Evolutionary conservation across 1,284 basidiomycete genomes (phyloP).

Genomic region (Exsudoporus floridanus): DNA sequence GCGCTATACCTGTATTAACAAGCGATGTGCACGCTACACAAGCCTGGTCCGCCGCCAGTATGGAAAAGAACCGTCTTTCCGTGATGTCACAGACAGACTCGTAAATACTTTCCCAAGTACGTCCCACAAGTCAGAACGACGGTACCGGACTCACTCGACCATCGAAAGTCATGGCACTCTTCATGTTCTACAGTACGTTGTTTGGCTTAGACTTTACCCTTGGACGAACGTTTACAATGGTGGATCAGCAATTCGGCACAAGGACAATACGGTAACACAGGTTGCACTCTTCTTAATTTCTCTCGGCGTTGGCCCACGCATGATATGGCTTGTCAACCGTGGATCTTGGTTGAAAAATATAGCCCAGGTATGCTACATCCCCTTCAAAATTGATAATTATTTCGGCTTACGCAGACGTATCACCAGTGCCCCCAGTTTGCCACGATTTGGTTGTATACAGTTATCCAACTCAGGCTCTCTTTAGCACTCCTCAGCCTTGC

Average conservation of each 20-base stretch:
- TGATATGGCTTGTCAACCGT: slow-evolving; percentile 69
- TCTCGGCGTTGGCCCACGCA: slow-evolving; percentile 54
- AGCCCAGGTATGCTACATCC: slow-evolving; percentile 53
- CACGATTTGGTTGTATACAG: slow-evolving; percentile 71
- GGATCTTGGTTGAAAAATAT: slow-evolving; percentile 68
- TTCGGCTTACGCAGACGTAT: slow-evolving; percentile 5
- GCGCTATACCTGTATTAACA: slow-evolving; percentile 1
- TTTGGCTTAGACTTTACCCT: neutral
- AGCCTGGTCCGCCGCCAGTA: slow-evolving; percentile 79
- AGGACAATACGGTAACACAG: slow-evolving; percentile 53
- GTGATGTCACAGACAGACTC: slow-evolving; percentile 53
- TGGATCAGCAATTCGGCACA: slow-evolving; percentile 60
- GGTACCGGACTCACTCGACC: slow-evolving; percentile 5
- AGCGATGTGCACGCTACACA: slow-evolving; percentile 8
- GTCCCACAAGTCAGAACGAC: slow-evolving; percentile 29
- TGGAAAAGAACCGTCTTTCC: slow-evolving; percentile 50
- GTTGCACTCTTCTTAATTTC: slow-evolving; percentile 57
- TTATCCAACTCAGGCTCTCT: slow-evolving; percentile 63
- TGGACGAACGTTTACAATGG: slow-evolving; percentile 2
- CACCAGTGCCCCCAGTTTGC: slow-evolving; percentile 68
- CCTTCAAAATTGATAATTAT: neutral
- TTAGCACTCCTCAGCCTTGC: slow-evolving; percentile 60
- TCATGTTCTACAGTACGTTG: slow-evolving; percentile 74
- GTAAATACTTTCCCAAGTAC: slow-evolving; percentile 65
- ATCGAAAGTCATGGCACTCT: slow-evolving; percentile 59